Base-by-base conservation (phyloP, 2,329 filamentous ascomycete species). In the Colletotrichum falcatum region DNA sequence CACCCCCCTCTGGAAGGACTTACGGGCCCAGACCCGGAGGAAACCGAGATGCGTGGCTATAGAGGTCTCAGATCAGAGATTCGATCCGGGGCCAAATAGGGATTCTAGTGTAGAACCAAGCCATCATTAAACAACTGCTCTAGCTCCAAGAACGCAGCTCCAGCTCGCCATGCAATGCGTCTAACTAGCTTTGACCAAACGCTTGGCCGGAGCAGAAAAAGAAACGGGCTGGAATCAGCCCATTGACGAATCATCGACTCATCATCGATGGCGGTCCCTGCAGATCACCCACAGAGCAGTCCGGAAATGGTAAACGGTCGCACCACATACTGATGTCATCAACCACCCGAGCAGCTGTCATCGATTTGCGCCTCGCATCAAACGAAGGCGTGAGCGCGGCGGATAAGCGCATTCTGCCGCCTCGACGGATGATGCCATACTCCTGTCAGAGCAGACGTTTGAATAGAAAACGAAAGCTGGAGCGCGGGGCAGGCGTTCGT, bases 241-340 rank as follows among this genome's bases (percentile, higher is more conserved):
- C 55, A 61, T 70, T 70, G 66, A 42, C 66, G 55, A 53, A 70
- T 61, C 66, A 70, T 63, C 20, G 28, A 49, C 28, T 71, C 58
- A 66, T 71, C 68, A 68, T 70, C 53, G 53, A 67, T 58, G 7
- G 49, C 64, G 63, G 67, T 51, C n/a, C 67, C 68, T 67, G 68
- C 64, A 58, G 64, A 68, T 71, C 68, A 44, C 9, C 28, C 18
- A 33, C 35, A 35, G 20, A 49, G 26, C 35, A 28, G 28, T 39
- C 61, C 66, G 35, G 51, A 51, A 44, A 44, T n/a, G n/a, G n/a
- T 39, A 48, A 16, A 30, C 48, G 26, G 33, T 53, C 48, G 26
- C 39, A 42, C 64, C 30, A 46, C 12, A 53, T 66, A 55, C 70
- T 73, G 72, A 73, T 72, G 70, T 73, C 72, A 73, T 73, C 59